Evolutionary conservation across 345 rosid genomes (phyloP), one percentile per base, ranked within the genome.

Genomic region (Melaleuca quinquenervia): DNA sequence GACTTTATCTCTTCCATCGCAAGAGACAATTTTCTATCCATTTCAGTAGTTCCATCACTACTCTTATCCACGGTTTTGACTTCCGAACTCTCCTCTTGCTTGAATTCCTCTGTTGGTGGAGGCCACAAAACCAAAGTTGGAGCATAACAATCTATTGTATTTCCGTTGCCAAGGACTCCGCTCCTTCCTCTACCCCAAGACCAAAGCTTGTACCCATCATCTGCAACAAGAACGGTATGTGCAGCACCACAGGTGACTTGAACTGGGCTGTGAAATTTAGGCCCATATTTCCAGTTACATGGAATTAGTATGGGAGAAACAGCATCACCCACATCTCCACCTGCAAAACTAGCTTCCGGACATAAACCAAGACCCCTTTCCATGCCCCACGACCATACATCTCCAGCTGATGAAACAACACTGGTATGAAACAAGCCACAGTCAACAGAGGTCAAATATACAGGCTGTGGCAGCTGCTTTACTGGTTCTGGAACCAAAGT

Each of bases 361-460:
- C 98, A 95, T 85, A 96, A 90, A 51, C 99, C 99, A 82, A 96
- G 90, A 54, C 99, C 99, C 87, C 89, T 94, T 88, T 92, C 96
- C 99, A 96, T 95, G 75, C 98, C 99, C 99, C 99, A 96, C 2
- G 98, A 95, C 99, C 98, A 93, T 80, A 94, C 92, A 21, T 89
- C 94, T 89, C 99, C 99, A 10, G 91, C 94, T 13, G 95, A 94
- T 13, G 99, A 94, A 85, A 94, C 96, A 84, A 93, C 96, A 55
- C 96, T 94, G 13, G 98, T 96, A 87, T 96, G 98, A 88, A 96
- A 96, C 84, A 96, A 88, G 85, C 99, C 99, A 91, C 98, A 95
- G 88, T 93, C 98, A 82, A 96, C 92, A 82, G 99, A 96, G 51
- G 89, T 87, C 54, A 94, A 90, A 87, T 90, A 88, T n/a, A 89